Evolutionary conservation across 768 basidiomycete species (phyloP).

Genomic region (Calocybe cyanea): DNA sequence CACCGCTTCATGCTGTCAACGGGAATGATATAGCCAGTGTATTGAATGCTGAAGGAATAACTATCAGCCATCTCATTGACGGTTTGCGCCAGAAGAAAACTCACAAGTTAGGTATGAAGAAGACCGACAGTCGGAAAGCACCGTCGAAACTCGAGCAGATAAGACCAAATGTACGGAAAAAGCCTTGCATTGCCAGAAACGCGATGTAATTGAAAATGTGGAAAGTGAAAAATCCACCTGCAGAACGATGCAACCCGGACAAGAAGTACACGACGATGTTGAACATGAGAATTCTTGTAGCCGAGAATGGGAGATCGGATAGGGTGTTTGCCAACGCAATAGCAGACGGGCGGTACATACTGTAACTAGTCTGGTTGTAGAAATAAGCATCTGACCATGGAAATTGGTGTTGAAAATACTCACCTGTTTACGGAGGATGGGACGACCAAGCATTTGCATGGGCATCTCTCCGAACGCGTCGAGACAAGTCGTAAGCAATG

Average conservation of each 20-base stretch:
- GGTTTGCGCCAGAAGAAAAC: slow-evolving; percentile 10
- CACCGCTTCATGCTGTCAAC: slow-evolving; percentile 70
- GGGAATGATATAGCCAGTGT: slow-evolving; percentile 68
- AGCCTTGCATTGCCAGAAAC: slow-evolving; percentile 74
- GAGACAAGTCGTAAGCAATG: slow-evolving; percentile 61
- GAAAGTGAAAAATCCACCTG: slow-evolving; percentile 49
- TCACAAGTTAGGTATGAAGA: slow-evolving; percentile 75
- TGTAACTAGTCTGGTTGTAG: slow-evolving; percentile 43
- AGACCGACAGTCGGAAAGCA: slow-evolving; percentile 48
- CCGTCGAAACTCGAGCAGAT: slow-evolving; percentile 43
- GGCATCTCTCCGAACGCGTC: slow-evolving; percentile 79
- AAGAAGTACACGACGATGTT: slow-evolving; percentile 71
- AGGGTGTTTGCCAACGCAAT: slow-evolving; percentile 63
- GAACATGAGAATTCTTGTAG: slow-evolving; percentile 53
- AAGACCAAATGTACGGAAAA: slow-evolving; percentile 74
- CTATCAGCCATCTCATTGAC: too few relatives aligned
- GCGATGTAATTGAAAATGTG: slow-evolving; percentile 63
- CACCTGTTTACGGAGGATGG: slow-evolving; percentile 67
- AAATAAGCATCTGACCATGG: background rate
- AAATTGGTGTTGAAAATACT: background rate
- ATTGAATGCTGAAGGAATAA: slow-evolving; percentile 54
- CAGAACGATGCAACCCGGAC: slow-evolving; percentile 43
- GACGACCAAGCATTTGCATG: slow-evolving; percentile 75
- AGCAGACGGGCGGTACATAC: slow-evolving; percentile 65
- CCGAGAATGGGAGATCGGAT: slow-evolving; percentile 68